Conservation (phyloP, 1,284 basidiomycete species). For the Ceratobasidium sp. region DNA sequence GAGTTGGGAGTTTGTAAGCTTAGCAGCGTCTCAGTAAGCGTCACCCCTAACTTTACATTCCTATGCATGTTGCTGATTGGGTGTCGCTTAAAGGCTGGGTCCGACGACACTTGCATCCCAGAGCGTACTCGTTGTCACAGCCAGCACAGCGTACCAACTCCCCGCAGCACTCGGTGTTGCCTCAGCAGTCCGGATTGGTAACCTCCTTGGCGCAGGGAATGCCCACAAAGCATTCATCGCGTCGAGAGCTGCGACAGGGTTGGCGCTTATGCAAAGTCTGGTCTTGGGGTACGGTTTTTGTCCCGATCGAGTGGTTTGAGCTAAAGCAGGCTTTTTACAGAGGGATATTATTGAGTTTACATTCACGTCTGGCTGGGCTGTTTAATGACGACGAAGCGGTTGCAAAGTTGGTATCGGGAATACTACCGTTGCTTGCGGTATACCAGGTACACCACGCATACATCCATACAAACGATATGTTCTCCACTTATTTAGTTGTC, state of each 20-base stretch:
- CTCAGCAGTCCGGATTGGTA: slow-evolving; percentile 77
- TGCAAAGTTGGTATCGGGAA: slow-evolving; percentile 70
- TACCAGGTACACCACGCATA: slow-evolving; percentile 69
- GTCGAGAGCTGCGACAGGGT: slow-evolving; percentile 76
- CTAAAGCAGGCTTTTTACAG: slow-evolving; percentile 56
- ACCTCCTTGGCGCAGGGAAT: slow-evolving; percentile 13
- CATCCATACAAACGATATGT: background rate
- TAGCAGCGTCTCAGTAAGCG: slow-evolving; percentile 68
- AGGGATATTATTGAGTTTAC: slow-evolving; percentile 61
- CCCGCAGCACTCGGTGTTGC: slow-evolving; percentile 80
- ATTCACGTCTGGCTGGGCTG: slow-evolving; percentile 72
- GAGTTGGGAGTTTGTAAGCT: slow-evolving; percentile 83
- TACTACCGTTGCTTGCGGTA: slow-evolving; percentile 78
- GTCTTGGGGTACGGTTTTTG: slow-evolving; percentile 61
- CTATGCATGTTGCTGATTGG: background rate
- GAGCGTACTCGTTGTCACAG: slow-evolving; percentile 55
- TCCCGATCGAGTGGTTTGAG: background rate
- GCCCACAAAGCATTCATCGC: background rate
- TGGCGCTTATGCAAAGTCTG: slow-evolving; percentile 70
- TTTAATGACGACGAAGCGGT: slow-evolving; percentile 88
- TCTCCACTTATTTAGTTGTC: background rate
- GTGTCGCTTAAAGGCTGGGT: slow-evolving; percentile 50
- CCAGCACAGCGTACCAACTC: slow-evolving; percentile 54
- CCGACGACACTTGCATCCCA: slow-evolving; percentile 63
- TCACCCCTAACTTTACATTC: background rate